Conservation (phyloP, 306 rosid genomes). For the Erythrophleum fordii region DNA sequence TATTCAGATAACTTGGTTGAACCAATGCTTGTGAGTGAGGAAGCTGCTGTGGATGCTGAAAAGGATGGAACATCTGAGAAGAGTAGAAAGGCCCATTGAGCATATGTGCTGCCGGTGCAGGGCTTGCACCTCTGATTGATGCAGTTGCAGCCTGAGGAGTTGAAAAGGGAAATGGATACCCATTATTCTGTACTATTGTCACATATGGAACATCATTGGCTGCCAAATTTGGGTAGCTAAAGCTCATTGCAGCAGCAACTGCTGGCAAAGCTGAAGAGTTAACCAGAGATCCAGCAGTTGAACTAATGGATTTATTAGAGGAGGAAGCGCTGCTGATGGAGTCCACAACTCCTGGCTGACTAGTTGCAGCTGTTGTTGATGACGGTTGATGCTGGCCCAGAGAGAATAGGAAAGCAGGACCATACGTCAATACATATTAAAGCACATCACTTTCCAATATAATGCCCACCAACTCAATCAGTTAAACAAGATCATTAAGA, state of each 20-base stretch:
- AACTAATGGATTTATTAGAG: conserved; percentile 43
- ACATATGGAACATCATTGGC: conserved; percentile 56
- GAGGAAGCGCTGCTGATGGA: conserved; percentile 44
- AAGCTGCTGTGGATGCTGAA: conserved; percentile 63
- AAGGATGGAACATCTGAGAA: conserved; percentile 58
- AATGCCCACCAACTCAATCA: conserved; percentile 7
- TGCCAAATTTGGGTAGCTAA: conserved; percentile 49
- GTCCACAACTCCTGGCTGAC: conserved; percentile 49
- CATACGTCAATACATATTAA: conserved; percentile 55
- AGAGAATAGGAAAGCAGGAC: conserved; percentile 51
- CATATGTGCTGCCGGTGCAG: conserved; percentile 57
- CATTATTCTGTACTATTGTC: conserved; percentile 60
- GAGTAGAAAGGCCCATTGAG: conserved; percentile 56
- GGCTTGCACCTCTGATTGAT: conserved; percentile 48
- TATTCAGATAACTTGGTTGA: conserved; percentile 50
- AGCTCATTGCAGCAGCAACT: conserved; percentile 47
- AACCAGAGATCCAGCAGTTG: conserved; percentile 48
- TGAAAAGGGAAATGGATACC: conserved; percentile 60
- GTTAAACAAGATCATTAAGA: conserved; percentile 2
- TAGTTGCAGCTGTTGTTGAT: conserved; percentile 34
- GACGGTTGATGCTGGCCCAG: conserved; percentile 56
- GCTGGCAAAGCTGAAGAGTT: conserved; percentile 56
- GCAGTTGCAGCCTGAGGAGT: conserved; percentile 56
- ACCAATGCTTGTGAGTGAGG: conserved; percentile 49
- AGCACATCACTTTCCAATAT: conserved; percentile 20